Conservation (phyloP, 352 stramenopile species). For the Plasmopara muralis region DNA sequence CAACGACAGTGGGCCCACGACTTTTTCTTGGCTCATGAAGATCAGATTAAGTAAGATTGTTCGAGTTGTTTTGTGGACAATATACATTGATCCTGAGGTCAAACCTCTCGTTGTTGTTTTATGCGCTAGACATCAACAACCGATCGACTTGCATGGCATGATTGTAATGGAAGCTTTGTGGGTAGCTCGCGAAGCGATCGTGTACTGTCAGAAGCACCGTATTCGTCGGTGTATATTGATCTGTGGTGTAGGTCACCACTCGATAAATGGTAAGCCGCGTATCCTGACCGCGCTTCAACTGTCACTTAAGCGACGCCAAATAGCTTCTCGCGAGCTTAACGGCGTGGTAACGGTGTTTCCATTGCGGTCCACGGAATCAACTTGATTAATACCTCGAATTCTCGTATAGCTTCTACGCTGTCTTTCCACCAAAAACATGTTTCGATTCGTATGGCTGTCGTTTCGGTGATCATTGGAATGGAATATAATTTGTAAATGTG, state of each 20-base stretch:
- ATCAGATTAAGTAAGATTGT: slow-evolving; percentile 41
- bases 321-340: slow-evolving; percentile 48
- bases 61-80: neutral
- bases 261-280: slow-evolving; percentile 52
- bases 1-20: slow-evolving; percentile 59
- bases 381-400: neutral
- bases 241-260: slow-evolving; percentile 60
- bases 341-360: slow-evolving; percentile 61
- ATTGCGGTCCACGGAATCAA: slow-evolving; percentile 24
- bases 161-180: slow-evolving; percentile 63
- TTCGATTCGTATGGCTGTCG: too few relatives aligned
- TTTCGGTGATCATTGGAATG: too few relatives aligned
- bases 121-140: slow-evolving; percentile 30
- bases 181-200: slow-evolving; percentile 48
- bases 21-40: slow-evolving; percentile 44
- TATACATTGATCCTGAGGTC: neutral
- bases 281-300: slow-evolving; percentile 54
- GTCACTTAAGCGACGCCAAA: slow-evolving; percentile 50
- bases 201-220: slow-evolving; percentile 47
- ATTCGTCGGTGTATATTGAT: slow-evolving; percentile 62
- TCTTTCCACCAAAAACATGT: too few relatives aligned
- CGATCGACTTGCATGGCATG: slow-evolving; percentile 60
- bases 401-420: too few relatives aligned
- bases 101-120: slow-evolving; percentile 11
- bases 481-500: too few relatives aligned